Conservation (phyloP, 78 protist species). For the Planoprotostelium fungivorum region DNA sequence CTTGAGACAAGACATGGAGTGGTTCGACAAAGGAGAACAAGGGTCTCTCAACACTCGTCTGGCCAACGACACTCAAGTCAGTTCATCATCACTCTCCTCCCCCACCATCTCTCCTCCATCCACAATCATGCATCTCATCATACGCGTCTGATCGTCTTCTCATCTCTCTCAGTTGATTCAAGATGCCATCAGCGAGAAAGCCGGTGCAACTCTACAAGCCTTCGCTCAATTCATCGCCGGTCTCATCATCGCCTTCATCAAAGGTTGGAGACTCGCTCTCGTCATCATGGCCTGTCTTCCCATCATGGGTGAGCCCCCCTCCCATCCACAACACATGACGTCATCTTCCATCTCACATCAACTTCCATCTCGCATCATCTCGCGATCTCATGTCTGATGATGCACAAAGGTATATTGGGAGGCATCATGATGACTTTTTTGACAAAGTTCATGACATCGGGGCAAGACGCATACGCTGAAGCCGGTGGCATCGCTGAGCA, state of each 20-base stretch:
- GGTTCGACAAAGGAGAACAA: slow-evolving; percentile 47
- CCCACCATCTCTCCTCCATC: too few relatives aligned
- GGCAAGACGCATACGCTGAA: slow-evolving; percentile 50
- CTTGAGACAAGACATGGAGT: slow-evolving; percentile 65
- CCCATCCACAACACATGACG: not conserved
- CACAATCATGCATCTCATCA: slow-evolving; percentile 48
- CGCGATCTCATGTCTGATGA: slow-evolving; percentile 62
- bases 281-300: slow-evolving; percentile 47
- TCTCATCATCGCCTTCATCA: slow-evolving; percentile 37
- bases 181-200: slow-evolving; percentile 63
- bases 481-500: slow-evolving; percentile 75
- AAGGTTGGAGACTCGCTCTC: slow-evolving; percentile 47
- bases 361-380: slow-evolving; percentile 13
- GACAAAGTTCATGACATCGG: slow-evolving; percentile 23
- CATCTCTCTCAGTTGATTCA: too few relatives aligned
- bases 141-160: slow-evolving; percentile 54
- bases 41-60: slow-evolving; percentile 34
- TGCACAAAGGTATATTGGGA: too few relatives aligned
- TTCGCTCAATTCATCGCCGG: slow-evolving; percentile 48
- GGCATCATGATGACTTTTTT: slow-evolving; percentile 21
- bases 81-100: too few relatives aligned
- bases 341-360: not conserved
- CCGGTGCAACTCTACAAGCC: slow-evolving; percentile 44
- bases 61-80: slow-evolving; percentile 18
- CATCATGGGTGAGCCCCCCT: not conserved